Evolutionary conservation across 2,329 filamentous ascomycete genomes (phyloP), one percentile per base, ranked within the genome.

Genomic region (Arthrobotrys conoides): DNA sequence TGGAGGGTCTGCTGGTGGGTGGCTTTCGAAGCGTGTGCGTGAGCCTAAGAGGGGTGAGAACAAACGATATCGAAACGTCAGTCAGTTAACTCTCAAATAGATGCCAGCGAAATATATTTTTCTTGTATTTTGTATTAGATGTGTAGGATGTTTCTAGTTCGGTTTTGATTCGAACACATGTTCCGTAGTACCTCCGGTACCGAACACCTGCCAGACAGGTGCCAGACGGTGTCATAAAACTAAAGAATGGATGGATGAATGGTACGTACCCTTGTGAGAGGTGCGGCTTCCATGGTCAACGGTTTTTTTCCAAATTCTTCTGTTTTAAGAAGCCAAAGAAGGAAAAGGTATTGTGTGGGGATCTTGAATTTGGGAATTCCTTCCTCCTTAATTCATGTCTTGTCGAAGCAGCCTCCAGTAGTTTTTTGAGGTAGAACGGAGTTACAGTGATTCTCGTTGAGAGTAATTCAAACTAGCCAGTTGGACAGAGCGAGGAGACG

Each of bases 21-120:
- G 27, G 76, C 76, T 51, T 79, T 73, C 27, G 76, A 79, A 66
- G 76, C 76, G 76, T 79, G 76, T 73, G 76, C 76, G 76, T 79
- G 76, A 70, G 76, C 76, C 76, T 79, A 59, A 24, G 24, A 30
- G 27, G 36, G 36, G 36, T 2, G 12, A 10, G 3, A 55, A 20
- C 41, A 46, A 51, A n/a, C 18, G 64, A 64, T 66, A 75, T 68
- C 51, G 27, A 66, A 66, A 44, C 14, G 33, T 38, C 41, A 30
- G 12, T 41, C 10, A 46, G 30, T 30, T 30, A 30, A 30, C 27
- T n/a, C n/a, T n/a, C n/a, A n/a, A n/a, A n/a, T n/a, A n/a, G n/a
- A n/a, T n/a, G n/a, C n/a, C n/a, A n/a, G n/a, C n/a, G n/a, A n/a
- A n/a, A n/a, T n/a, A n/a, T n/a, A n/a, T n/a, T n/a, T n/a, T n/a